A percentile compares a stretch with the other conserved stretches of the same genome.
Evolutionary conservation across 306 rosid species (phyloP).

Genomic region (Cucurbita ficifolia): DNA sequence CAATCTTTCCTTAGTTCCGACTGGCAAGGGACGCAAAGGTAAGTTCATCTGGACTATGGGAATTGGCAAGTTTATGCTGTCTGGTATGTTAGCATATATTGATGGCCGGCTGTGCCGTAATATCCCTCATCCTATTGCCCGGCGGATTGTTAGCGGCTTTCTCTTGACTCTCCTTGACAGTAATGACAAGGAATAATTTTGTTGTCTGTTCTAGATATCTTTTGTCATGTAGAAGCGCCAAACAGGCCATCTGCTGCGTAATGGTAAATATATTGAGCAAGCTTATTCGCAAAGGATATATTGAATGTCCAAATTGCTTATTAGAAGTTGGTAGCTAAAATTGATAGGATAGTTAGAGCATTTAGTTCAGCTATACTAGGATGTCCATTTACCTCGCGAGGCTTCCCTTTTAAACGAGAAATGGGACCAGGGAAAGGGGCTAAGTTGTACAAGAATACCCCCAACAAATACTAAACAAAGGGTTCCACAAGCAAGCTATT

Average conservation of each 20-base stretch:
- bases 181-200: conserved; percentile 22
- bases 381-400: too few relatives aligned
- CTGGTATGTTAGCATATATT: conserved; percentile 71
- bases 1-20: conserved; percentile 13
- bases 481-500: too few relatives aligned
- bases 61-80: conserved; percentile 53
- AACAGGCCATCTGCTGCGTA: neutral
- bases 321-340: too few relatives aligned
- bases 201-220: neutral
- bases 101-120: conserved; percentile 84
- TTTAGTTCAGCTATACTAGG: too few relatives aligned
- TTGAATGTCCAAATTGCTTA: too few relatives aligned
- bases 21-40: conserved; percentile 8
- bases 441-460: too few relatives aligned
- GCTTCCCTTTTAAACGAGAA: too few relatives aligned
- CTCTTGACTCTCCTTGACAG: conserved; percentile 59
- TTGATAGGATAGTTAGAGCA: too few relatives aligned
- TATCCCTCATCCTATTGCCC: conserved; percentile 72
- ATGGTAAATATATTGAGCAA: neutral
- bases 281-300: too few relatives aligned
- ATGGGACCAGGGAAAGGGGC: too few relatives aligned
- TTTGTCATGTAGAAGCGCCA: neutral
- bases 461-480: too few relatives aligned
- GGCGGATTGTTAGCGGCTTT: conserved; percentile 85
- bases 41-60: conserved; percentile 51